Base-by-base conservation (phyloP, 345 rosid species). In the Punica granatum region DNA sequence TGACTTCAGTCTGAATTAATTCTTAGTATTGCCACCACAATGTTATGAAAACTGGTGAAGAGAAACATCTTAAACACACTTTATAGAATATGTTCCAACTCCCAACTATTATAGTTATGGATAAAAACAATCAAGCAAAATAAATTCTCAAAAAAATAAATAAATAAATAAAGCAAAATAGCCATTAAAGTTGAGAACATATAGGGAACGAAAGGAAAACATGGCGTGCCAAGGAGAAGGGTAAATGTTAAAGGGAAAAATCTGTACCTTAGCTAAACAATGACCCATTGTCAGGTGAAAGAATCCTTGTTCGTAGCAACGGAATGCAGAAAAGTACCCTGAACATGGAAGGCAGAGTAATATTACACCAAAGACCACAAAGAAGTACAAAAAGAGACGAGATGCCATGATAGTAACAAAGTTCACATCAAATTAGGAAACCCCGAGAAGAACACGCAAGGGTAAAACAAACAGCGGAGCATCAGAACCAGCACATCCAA, bases 201-300 rank as follows among this genome's bases (percentile, higher is more conserved):
- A n/a, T 23, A 32, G 28, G 44, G n/a, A 12, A 39, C 31, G 25
- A 21, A 28, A 7, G 31, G 16, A 23, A 35, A 18, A 63, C 0
- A 63, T 0, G 36, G 44, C 13, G n/a, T 0, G 31, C 46, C 48
- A 14, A 63, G 48, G 10, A 63, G 46, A 23, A 33, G 26, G 36
- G 25, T 26, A 35, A 62, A 62, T 62, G 28, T 19, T 62, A 19
- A 34, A 25, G n/a, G 46, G 32, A 33, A 12, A 26, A 63, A 39
- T 21, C 30, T 56, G 33, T 56, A 63, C 66, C 42, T 63, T 63
- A n/a, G 66, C 48, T 23, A 63, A 37, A 23, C 66, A 63, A 37
- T 10, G 13, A 25, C 66, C 66, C 66, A 63, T 63, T 33, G 4
- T 63, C 19, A 28, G 3, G 7, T 26, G 33, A 28, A 30, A 26